These are phyloP conservation scores for Rhizopogon vesiculosus DNA, from an alignment of 768 basidiomycete species.

Conservation along the genomic window DNA sequence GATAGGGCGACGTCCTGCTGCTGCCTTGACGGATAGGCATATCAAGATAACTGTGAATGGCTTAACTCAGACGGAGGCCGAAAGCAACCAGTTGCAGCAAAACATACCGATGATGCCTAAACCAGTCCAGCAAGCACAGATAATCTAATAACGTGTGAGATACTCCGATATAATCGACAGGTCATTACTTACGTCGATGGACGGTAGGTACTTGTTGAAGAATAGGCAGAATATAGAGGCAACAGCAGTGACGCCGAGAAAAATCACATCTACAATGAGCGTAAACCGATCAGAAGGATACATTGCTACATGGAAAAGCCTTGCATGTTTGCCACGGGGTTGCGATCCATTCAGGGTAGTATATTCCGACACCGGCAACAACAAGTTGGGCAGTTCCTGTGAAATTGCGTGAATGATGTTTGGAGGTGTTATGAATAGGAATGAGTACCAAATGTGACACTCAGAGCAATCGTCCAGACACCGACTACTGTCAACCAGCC, in stretches of 20 bases:
- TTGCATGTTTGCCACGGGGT: conserved; percentile 58
- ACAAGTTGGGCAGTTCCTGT: conserved; percentile 56
- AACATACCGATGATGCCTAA: conserved; percentile 46
- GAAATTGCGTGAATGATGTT: not conserved
- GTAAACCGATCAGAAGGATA: conserved; percentile 1
- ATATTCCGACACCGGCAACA: conserved; percentile 55
- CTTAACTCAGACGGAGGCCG: conserved; percentile 8
- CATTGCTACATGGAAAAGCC: conserved; percentile 5
- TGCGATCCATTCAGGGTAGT: conserved; percentile 51
- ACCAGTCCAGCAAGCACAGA: conserved; percentile 61
- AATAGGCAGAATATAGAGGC: conserved; percentile 51
- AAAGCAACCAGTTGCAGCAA: not conserved
- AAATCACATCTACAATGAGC: conserved; percentile 41
- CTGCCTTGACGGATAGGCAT: conserved; percentile 52
- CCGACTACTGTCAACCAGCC: conserved; percentile 69
- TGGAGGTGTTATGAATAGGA: not conserved
- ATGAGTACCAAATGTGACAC: conserved; percentile 51
- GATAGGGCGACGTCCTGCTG: conserved; percentile 47
- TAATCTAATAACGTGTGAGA: conserved; percentile 31
- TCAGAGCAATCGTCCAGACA: conserved; percentile 64
- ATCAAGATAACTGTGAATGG: conserved; percentile 45
- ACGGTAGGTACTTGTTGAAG: conserved; percentile 45
- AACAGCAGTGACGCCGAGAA: conserved; percentile 46
- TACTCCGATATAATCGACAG: not conserved
- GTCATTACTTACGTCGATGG: conserved; percentile 38